Evolutionary conservation across 2,329 filamentous ascomycete genomes (phyloP), one percentile per base, ranked within the genome.

Genomic region (Fonsecaea pedrosoi): DNA sequence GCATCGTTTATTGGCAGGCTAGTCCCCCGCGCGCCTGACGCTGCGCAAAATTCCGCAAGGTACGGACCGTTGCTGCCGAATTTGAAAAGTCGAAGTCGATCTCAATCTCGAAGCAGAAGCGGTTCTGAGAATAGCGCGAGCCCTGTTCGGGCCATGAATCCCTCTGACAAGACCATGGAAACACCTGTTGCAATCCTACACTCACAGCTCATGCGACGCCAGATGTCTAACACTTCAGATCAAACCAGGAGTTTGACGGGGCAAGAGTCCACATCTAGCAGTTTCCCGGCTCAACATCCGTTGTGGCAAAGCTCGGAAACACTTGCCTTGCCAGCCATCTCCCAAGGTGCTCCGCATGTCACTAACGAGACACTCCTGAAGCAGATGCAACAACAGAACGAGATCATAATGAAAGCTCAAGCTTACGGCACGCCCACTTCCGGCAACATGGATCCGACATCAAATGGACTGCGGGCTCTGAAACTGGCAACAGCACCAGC

Each of bases 371-470:
- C 25, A 35, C 42, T 65, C 13, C 30, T 65, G 12, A 48, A 32
- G 42, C 54, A 65, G 54, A 65, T 60, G 62, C 62, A 60, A 42
- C 62, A 60, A 48, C 62, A 65, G 37, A 65, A 65, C 32, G 62
- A 65, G 5, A 54, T 55, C 13, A 38, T 54, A 9, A 53, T 65
- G 56, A 35, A 42, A 35, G 55, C 48, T 10, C 56, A 65, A 38
- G 13, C n/a, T n/a, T 40, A 53, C n/a, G 34, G 34, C 12, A 45
- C 12, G 0, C 12, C 10, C 2, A 9, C 9, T 7, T 21, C 35
- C 13, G 15, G 13, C 8, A 34, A 34, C 7, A 35, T 12, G 15
- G n/a, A 18, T 10, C 9, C 59, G 1, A 13, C 15, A 21, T n/a
- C 12, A 10, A 38, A 15, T 21, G 59, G 48, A 34, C 48, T 61